These are phyloP conservation scores for Neoscytalidium dimidiatum DNA, from an alignment of 2,329 filamentous ascomycete species.

Conservation along the genomic window DNA sequence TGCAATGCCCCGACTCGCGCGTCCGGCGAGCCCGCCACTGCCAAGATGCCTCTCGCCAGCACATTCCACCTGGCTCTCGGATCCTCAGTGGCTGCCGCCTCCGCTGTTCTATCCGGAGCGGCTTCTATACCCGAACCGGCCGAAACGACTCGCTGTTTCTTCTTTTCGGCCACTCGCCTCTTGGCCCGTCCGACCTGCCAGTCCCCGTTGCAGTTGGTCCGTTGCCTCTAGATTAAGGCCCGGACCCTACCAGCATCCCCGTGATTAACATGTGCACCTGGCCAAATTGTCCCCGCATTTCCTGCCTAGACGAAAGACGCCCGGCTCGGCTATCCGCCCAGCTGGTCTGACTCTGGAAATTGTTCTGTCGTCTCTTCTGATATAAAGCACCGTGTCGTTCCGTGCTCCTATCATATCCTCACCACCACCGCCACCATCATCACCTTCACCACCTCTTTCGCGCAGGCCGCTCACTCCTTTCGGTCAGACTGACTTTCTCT, in stretches of 20 bases:
- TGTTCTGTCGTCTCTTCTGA: neutral
- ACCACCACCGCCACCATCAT: neutral
- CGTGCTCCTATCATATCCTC: neutral
- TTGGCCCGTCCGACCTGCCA: neutral
- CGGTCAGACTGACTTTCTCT: neutral
- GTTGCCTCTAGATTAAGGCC: conserved; percentile 1
- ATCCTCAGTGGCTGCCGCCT: neutral
- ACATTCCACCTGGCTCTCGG: neutral
- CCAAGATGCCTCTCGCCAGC: neutral
- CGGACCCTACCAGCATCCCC: neutral
- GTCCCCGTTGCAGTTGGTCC: neutral
- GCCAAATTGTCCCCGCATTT: neutral
- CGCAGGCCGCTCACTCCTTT: conserved; percentile 8
- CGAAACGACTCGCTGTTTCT: conserved; percentile 10
- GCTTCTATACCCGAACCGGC: neutral
- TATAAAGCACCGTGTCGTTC: neutral
- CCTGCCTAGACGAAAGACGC: neutral
- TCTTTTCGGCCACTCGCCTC: neutral
- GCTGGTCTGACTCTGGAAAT: conserved; percentile 8
- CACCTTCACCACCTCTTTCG: neutral
- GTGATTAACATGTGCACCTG: neutral
- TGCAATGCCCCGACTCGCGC: neutral
- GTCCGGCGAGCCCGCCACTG: neutral
- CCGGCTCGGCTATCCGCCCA: neutral
- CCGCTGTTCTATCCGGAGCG: neutral